Evolutionary conservation across 768 basidiomycete species (phyloP).

Genomic region (Phaeotremella skinneri): DNA sequence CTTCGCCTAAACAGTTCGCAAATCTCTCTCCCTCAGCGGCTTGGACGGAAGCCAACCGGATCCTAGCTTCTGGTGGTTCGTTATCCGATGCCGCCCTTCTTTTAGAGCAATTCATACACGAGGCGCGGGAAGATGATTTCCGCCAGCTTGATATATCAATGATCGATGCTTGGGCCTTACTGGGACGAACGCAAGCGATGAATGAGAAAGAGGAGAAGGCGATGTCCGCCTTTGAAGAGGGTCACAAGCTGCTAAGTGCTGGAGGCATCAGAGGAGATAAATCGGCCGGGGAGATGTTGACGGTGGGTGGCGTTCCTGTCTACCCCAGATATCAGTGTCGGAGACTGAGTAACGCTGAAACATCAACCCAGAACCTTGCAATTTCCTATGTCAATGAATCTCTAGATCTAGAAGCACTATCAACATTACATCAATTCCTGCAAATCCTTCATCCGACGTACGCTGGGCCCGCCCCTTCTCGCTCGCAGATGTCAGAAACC

Average conservation of each 20-base stretch:
- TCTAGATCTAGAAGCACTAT: slow-evolving; percentile 79
- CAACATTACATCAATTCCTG: slow-evolving; percentile 83
- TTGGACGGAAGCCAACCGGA: slow-evolving; percentile 63
- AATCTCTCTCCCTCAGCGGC: slow-evolving; percentile 27
- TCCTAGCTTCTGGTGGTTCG: slow-evolving; percentile 77
- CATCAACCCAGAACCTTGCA: slow-evolving; percentile 69
- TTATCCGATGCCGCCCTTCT: slow-evolving; percentile 81
- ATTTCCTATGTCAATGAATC: slow-evolving; percentile 95
- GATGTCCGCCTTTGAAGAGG: slow-evolving; percentile 53
- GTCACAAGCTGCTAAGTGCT: slow-evolving; percentile 30
- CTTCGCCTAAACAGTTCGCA: slow-evolving; percentile 54
- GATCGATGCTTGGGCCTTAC: slow-evolving; percentile 82
- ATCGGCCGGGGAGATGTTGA: slow-evolving; percentile 38
- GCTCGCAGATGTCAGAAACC: slow-evolving; percentile 17
- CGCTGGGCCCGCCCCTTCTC: slow-evolving; percentile 55
- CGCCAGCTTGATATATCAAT: slow-evolving; percentile 49
- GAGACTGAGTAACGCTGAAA: not conserved
- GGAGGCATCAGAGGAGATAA: slow-evolving; percentile 13
- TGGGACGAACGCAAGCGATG: slow-evolving; percentile 74
- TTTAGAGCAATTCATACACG: slow-evolving; percentile 77
- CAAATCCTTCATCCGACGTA: slow-evolving; percentile 58
- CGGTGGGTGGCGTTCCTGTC: slow-evolving; percentile 24
- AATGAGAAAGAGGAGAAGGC: slow-evolving; percentile 55
- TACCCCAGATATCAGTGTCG: not conserved
- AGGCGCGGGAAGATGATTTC: slow-evolving; percentile 16